Percentiles rank a stretch among this genome's conserved stretches.
Evolutionary conservation across 805 yeast species (phyloP).

Genomic region (Saturnispora dispora): DNA sequence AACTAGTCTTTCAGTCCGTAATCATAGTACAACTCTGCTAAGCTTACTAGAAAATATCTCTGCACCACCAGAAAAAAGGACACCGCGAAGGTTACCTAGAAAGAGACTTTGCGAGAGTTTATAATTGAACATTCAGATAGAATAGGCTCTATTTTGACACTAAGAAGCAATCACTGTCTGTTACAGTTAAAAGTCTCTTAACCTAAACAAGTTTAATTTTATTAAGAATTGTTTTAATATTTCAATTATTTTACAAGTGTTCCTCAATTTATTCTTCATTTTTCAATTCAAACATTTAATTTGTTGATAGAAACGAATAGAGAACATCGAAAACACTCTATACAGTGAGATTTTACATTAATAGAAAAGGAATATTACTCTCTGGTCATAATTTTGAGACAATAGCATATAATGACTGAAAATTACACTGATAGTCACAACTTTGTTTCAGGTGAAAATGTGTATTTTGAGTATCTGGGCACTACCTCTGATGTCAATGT

Average conservation of each 20-base stretch:
- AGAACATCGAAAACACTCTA: neutral
- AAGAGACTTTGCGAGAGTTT: neutral
- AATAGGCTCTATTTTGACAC: neutral
- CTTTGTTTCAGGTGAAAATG: conserved; percentile 19
- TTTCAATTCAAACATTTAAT: neutral
- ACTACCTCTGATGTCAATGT: conserved; percentile 10
- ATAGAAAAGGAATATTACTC: neutral
- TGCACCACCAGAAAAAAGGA: neutral
- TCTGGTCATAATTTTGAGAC: neutral
- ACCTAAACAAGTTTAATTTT: neutral
- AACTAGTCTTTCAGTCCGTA: too few relatives aligned
- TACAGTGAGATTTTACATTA: neutral
- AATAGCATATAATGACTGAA: neutral
- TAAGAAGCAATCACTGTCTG: neutral
- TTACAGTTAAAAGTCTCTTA: neutral
- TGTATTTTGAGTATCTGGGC: conserved; percentile 18
- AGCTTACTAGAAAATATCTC: neutral
- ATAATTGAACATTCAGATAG: neutral
- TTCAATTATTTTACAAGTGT: neutral
- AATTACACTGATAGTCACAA: neutral
- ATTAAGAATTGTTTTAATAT: neutral
- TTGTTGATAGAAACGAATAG: neutral
- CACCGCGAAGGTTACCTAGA: neutral
- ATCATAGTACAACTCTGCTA: neutral
- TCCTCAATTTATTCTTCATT: neutral